Percentiles rank a stretch among this genome's conserved stretches.
These are phyloP conservation scores for Sphagnum magellanicum DNA, from an alignment of 228 moss, liverwort and hornwort species.

Conservation along the genomic window DNA sequence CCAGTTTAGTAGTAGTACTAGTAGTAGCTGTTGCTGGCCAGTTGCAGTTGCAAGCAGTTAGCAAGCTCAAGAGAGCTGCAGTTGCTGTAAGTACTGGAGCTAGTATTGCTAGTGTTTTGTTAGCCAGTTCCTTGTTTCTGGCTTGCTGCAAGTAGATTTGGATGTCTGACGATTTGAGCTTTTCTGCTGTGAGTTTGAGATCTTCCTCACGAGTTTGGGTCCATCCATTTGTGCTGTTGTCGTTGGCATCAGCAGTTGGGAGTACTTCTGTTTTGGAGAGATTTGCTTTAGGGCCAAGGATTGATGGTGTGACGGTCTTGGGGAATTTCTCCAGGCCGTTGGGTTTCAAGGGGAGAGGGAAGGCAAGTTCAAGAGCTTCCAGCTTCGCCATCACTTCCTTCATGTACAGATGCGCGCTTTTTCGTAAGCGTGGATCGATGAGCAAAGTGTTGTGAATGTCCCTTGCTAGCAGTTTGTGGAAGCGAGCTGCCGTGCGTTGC, in stretches of 20 bases:
- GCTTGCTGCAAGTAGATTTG: neutral
- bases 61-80: no score
- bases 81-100: no score
- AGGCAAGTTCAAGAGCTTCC: slow-evolving; percentile 12
- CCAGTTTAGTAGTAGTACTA: no score
- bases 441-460: slow-evolving; percentile 19
- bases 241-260: neutral
- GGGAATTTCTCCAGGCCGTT: slow-evolving; percentile 27
- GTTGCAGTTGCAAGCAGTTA: neutral
- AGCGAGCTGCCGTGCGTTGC: slow-evolving; percentile 28
- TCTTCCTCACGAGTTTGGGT: slow-evolving; percentile 7
- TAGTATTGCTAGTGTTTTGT: no score
- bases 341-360: slow-evolving; percentile 21
- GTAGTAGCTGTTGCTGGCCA: no score
- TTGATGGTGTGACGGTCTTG: neutral
- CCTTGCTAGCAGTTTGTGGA: slow-evolving; percentile 15
- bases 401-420: slow-evolving; percentile 18
- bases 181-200: neutral
- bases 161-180: slow-evolving; percentile 1
- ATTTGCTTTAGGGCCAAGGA: neutral
- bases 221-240: slow-evolving; percentile 5
- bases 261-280: no score
- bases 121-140: no score
- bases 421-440: slow-evolving; percentile 21
- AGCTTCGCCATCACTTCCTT: slow-evolving; percentile 14